Evolutionary conservation across 2,329 filamentous ascomycete species (phyloP), one percentile per base, ranked within the genome.

Genomic region (Corynespora cassiicola): DNA sequence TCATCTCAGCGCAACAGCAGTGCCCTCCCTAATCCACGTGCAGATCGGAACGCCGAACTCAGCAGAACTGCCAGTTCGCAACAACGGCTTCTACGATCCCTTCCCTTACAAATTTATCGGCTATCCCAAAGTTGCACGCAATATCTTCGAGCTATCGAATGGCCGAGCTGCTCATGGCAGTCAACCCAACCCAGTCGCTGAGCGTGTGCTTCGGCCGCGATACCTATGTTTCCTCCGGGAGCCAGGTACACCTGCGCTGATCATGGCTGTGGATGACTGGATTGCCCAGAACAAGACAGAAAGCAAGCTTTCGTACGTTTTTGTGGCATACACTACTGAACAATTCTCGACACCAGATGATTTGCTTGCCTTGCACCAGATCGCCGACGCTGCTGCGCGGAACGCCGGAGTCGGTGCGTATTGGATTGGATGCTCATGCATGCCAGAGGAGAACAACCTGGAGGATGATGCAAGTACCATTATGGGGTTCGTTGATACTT

Each of bases 361-460:
- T 1, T 52, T 73, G 0, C 39, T 52, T 7, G 54, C 39, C 0
- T 46, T 74, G 2, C 59, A 68, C 14, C 42, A 59, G 12, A 70
- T 71, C 31, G 70, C 66, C 4, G 65, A 71, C 26, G 56, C 58
- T 2, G 72, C 72, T 0, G 68, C 72, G 2, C 55, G 55, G 6
- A 53, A 57, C 15, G 69, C 68, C 4, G 65, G 63, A 1, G 67
- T 68, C 5, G 45, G 50, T 10, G 71, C 71, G 0, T 75, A 73
- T 42, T 75, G 73, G 73, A 47, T 74, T 7, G 70, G 68, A 9
- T 72, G 66, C 40, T 68, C 65, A 30, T 75, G 73, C 42, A 70
- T 75, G 42, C 61, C 65, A 3, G 65, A 71, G 17, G 43, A 44
- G 1, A 53, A 62, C 31, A 39, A 64, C 44, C 23, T 66, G 28